phyloP scores from a whole-genome alignment of 2,329 filamentous ascomycete genomes.

The Boeremia lycopersici region DNA sequence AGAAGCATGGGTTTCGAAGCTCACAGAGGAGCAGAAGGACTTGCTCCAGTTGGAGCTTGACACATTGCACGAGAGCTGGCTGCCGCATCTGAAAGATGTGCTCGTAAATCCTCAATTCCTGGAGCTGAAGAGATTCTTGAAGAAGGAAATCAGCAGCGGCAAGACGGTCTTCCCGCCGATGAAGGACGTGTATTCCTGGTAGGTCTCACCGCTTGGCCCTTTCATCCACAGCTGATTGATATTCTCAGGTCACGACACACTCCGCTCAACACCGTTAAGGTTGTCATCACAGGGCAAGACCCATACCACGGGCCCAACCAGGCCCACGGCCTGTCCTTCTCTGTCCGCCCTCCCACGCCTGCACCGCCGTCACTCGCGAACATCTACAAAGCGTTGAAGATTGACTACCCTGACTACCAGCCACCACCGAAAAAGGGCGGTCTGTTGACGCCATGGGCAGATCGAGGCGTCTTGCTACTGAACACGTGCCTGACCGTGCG shows the following conservation, averaged over 20 bases:
- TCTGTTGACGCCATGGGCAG: conserved; percentile 89
- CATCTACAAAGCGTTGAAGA: conserved; percentile 87
- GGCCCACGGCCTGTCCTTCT: conserved; percentile 95
- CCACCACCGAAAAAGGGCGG: conserved; percentile 79
- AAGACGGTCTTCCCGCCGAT: conserved; percentile 86
- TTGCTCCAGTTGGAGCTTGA: conserved; percentile 89
- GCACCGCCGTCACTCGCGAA: conserved; percentile 91
- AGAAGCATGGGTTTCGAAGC: conserved; percentile 80
- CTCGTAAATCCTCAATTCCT: conserved; percentile 80
- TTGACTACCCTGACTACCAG: conserved; percentile 82
- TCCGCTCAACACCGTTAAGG: conserved; percentile 84
- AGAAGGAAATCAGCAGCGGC: conserved; percentile 73
- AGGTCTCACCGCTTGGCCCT: conserved; percentile 34
- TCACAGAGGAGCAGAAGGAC: conserved; percentile 81
- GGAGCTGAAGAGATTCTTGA: conserved; percentile 84
- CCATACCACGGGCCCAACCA: conserved; percentile 96
- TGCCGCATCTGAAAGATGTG: conserved; percentile 86
- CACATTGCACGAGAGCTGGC: conserved; percentile 89
- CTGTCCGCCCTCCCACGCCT: conserved; percentile 83
- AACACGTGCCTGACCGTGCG: conserved; percentile 96
- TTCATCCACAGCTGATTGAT: conserved; percentile 5
- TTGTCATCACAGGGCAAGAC: conserved; percentile 93
- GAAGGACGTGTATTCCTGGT: conserved; percentile 96
- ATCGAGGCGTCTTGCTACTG: conserved; percentile 87
- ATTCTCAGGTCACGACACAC: conserved; percentile 83